These are phyloP conservation scores for Oemleria cerasiformis DNA, from an alignment of 306 rosid species.

Conservation along the genomic window DNA sequence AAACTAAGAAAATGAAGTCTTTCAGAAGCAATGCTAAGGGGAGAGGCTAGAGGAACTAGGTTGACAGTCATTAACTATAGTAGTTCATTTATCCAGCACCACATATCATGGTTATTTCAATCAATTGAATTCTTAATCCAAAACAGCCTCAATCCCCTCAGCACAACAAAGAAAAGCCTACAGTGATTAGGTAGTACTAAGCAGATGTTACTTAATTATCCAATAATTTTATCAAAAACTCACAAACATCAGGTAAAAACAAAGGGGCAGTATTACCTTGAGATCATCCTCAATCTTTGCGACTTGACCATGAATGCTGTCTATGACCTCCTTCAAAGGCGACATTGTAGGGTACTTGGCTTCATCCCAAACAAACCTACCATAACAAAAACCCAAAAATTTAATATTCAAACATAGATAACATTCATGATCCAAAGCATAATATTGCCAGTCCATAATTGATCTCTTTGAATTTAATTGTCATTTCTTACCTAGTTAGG, in stretches of 20 bases:
- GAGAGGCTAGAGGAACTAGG: not conserved
- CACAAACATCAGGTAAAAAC: not conserved
- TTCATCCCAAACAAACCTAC: constrained; percentile 93
- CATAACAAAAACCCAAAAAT: not conserved
- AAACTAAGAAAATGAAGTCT: not conserved
- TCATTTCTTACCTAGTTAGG: constrained; percentile 56
- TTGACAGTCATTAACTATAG: not conserved
- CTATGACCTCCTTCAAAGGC: constrained; percentile 69
- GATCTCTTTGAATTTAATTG: not conserved
- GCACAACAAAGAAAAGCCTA: not conserved
- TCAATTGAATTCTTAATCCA: not conserved
- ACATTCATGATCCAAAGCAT: constrained; percentile 2
- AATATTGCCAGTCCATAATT: constrained; percentile 9
- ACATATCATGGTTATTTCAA: not conserved
- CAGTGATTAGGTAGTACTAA: not conserved
- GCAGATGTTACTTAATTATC: not conserved
- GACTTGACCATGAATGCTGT: constrained; percentile 73
- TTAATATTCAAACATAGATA: constrained; percentile 7
- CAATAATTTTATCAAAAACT: not conserved
- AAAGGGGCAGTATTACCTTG: constrained; percentile 45
- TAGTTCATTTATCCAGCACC: not conserved
- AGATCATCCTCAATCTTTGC: constrained; percentile 95
- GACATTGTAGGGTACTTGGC: constrained; percentile 92
- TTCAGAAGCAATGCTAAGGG: not conserved
- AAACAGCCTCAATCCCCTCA: not conserved